Evolutionary conservation across 805 yeast genomes (phyloP).

Genomic region (Starmerella potacharoeniae): DNA sequence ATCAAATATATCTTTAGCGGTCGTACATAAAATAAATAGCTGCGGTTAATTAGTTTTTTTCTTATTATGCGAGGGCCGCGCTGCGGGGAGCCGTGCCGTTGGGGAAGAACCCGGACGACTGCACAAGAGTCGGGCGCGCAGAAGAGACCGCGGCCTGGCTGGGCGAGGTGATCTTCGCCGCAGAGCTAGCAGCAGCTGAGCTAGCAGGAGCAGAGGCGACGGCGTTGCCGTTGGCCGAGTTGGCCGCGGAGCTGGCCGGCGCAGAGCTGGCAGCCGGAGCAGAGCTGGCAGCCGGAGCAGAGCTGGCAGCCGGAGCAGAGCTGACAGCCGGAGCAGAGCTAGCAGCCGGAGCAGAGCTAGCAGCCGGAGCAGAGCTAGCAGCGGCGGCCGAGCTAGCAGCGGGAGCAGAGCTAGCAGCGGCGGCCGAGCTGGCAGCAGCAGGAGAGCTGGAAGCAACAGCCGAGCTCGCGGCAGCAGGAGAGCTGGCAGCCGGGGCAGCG

Average conservation of each 20-base stretch:
- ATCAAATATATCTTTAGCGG: neutral
- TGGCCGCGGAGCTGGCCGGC: neutral
- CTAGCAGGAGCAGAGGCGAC: neutral
- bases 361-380: too few relatives aligned
- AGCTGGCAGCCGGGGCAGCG: neutral
- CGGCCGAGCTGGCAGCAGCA: neutral
- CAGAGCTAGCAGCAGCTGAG: neutral
- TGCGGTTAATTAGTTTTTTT: neutral
- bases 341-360: too few relatives aligned
- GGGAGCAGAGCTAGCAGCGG: neutral
- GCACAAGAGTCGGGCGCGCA: neutral
- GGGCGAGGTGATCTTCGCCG: slow-evolving; percentile 4
- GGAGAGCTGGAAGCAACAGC: neutral
- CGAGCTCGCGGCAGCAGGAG: neutral
- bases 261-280: neutral
- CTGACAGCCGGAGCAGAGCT: too few relatives aligned
- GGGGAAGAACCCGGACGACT: neutral
- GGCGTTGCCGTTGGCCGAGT: neutral
- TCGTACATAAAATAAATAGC: slow-evolving; percentile 1
- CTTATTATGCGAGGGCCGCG: slow-evolving; percentile 1
- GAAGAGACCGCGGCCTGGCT: neutral
- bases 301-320: too few relatives aligned
- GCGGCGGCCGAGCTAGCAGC: neutral
- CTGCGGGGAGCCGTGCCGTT: slow-evolving; percentile 2
- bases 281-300: neutral